These are phyloP conservation scores for Pleurotus pulmonarius DNA, from an alignment of 768 basidiomycete genomes.

Conservation along the genomic window DNA sequence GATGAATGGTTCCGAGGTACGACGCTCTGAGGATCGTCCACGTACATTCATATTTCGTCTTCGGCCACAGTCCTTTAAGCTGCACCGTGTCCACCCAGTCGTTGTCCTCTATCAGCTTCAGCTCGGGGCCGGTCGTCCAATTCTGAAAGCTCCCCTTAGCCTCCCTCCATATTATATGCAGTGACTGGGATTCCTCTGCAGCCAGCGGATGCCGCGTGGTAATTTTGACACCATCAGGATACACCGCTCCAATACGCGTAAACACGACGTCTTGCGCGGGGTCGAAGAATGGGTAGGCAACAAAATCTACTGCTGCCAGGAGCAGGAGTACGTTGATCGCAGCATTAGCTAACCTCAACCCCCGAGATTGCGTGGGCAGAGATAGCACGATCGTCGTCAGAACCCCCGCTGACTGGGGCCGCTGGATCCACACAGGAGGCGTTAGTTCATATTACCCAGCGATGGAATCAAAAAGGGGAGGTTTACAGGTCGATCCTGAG, in stretches of 20 bases:
- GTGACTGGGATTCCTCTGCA: conserved; percentile 24
- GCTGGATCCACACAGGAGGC: background rate
- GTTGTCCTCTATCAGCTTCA: conserved; percentile 36
- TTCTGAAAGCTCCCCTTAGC: conserved; percentile 18
- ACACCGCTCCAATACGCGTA: conserved; percentile 68
- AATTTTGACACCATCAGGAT: conserved; percentile 60
- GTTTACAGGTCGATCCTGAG: background rate
- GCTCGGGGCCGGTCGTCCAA: conserved; percentile 55
- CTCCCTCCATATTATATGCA: conserved; percentile 47
- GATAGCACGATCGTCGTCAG: conserved; percentile 24
- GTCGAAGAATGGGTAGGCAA: conserved; percentile 52
- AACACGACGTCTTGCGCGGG: conserved; percentile 54
- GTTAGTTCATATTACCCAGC: too few species aligned
- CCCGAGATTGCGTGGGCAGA: conserved; percentile 29
- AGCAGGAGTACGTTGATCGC: conserved; percentile 30
- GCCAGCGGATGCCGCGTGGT: conserved; percentile 52
- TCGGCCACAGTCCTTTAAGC: conserved; percentile 62
- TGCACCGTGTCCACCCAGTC: conserved; percentile 61
- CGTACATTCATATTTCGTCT: conserved; percentile 68
- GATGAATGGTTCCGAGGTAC: too few species aligned
- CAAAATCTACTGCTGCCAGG: conserved; percentile 43
- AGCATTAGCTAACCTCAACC: conserved; percentile 24
- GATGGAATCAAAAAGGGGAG: too few species aligned
- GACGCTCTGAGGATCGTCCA: background rate
- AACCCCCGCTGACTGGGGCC: background rate